A percentile compares a stretch with the other conserved stretches of the same genome.
These are phyloP conservation scores for Luvunga scandens DNA, from an alignment of 345 rosid genomes.

Conservation along the genomic window DNA sequence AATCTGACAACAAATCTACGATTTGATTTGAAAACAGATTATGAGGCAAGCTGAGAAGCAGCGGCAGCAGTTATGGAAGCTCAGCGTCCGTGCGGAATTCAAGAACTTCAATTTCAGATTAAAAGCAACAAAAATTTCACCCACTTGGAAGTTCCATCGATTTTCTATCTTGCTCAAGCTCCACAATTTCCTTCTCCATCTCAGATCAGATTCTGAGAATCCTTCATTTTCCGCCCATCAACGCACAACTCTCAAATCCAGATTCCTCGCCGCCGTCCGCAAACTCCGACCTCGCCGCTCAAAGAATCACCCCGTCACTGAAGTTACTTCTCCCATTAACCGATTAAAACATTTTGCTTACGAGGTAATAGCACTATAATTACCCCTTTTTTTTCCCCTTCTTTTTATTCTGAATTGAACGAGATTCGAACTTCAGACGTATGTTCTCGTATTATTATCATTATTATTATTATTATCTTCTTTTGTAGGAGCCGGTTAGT, in stretches of 20 bases:
- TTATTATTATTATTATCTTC: no score
- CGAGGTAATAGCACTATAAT: not conserved
- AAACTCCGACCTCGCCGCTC: conserved; percentile 2
- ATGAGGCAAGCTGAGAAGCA: conserved; percentile 27
- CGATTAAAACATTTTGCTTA: not conserved
- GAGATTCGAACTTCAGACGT: no score
- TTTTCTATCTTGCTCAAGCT: conserved; percentile 32
- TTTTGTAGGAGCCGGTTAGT: conserved; percentile 6
- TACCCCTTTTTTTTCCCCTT: not conserved
- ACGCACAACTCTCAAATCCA: conserved; percentile 19
- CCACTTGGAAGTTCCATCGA: conserved; percentile 23
- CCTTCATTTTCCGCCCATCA: conserved; percentile 5
- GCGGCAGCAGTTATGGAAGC: conserved; percentile 28
- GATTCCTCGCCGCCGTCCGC: conserved; percentile 9
- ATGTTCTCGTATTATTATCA: no score
- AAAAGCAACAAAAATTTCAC: conserved; percentile 15
- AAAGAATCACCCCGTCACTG: conserved; percentile 5
- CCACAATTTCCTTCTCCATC: conserved; percentile 19
- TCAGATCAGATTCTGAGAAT: conserved; percentile 19
- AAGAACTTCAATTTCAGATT: conserved; percentile 28
- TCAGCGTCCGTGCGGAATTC: conserved; percentile 26
- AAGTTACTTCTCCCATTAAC: conserved; percentile 5
- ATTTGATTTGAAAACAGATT: not conserved
- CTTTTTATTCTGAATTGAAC: no score
- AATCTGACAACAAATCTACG: no score